Evolutionary conservation across 2,329 filamentous ascomycete species (phyloP).

Genomic region (Trematosphaeria pertusa): DNA sequence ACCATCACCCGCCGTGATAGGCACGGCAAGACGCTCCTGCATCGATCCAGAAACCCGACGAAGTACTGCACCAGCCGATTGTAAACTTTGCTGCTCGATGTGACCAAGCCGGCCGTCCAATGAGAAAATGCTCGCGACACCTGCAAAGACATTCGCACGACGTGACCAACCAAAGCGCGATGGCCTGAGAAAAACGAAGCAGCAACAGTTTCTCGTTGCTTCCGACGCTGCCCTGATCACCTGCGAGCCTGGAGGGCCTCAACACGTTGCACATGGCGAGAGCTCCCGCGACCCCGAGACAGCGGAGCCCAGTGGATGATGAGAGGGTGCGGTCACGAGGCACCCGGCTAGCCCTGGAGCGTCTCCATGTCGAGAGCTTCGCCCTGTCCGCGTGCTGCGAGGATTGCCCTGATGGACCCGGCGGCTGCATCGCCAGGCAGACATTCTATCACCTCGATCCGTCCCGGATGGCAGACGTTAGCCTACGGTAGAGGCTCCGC

Average conservation of each 20-base stretch:
- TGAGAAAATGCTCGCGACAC: constrained; percentile 26
- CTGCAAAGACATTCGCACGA: constrained; percentile 25
- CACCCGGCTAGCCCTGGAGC: constrained; percentile 5
- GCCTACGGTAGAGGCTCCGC: constrained; percentile 18
- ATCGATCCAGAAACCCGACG: constrained; percentile 32
- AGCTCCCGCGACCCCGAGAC: constrained; percentile 10
- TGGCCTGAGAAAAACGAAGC: constrained; percentile 22
- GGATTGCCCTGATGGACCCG: constrained; percentile 13
- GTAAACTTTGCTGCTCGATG: constrained; percentile 15
- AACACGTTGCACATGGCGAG: constrained; percentile 6
- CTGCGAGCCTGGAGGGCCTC: too few relatives aligned
- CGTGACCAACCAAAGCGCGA: constrained; percentile 29
- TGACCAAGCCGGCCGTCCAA: constrained; percentile 25
- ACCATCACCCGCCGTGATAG: constrained; percentile 26
- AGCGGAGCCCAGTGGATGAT: constrained; percentile 4
- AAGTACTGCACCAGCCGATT: constrained; percentile 19
- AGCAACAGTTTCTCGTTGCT: constrained; percentile 15
- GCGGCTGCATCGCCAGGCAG: constrained; percentile 43
- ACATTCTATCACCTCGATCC: constrained; percentile 37
- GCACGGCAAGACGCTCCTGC: constrained; percentile 22
- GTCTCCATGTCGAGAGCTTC: not conserved
- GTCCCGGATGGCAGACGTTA: constrained; percentile 38
- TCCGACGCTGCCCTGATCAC: constrained; percentile 15
- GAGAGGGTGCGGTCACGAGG: constrained; percentile 17
- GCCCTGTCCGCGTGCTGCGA: not conserved